Evolutionary conservation across 2,329 filamentous ascomycete genomes (phyloP).

Genomic region (Aspergillus texensis): DNA sequence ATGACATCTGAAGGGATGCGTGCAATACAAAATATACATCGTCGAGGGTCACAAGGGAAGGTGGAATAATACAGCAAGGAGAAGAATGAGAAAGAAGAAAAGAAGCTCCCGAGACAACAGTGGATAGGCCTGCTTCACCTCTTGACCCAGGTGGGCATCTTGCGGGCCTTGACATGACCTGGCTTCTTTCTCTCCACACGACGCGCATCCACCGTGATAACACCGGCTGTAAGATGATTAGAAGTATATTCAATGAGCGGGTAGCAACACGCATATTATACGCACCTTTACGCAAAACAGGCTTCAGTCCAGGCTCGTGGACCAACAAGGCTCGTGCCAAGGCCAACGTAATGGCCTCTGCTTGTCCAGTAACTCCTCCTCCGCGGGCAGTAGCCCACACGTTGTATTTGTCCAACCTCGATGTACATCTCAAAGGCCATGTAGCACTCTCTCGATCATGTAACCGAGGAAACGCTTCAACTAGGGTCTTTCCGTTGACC

Average conservation of each 20-base stretch:
- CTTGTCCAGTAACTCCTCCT: conserved; percentile 91
- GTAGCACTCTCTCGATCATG: conserved; percentile 94
- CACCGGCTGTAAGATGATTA: conserved; percentile 68
- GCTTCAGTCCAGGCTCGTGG: conserved; percentile 91
- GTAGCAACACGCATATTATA: conserved; percentile 20
- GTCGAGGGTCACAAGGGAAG: conserved; percentile 17
- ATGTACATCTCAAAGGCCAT: conserved; percentile 83
- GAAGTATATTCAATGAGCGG: conserved; percentile 10
- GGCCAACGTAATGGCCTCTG: conserved; percentile 89
- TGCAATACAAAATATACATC: conserved; percentile 22
- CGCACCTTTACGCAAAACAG: conserved; percentile 84
- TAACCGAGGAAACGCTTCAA: conserved; percentile 78
- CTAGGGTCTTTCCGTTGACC: conserved; percentile 86
- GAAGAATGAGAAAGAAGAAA: conserved; percentile 14
- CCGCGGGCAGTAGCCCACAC: conserved; percentile 83
- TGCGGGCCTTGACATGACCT: conserved; percentile 92
- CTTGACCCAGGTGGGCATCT: conserved; percentile 99
- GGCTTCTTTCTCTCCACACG: conserved; percentile 98
- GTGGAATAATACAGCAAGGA: conserved; percentile 25
- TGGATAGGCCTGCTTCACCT: conserved; percentile 47
- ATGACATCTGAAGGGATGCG: conserved; percentile 19
- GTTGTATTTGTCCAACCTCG: conserved; percentile 93
- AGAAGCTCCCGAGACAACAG: conserved; percentile 22
- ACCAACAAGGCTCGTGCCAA: conserved; percentile 84
- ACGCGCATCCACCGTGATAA: conserved; percentile 86